Base-by-base conservation (phyloP, 2,329 filamentous ascomycete genomes). In the Camillea tinctor region DNA sequence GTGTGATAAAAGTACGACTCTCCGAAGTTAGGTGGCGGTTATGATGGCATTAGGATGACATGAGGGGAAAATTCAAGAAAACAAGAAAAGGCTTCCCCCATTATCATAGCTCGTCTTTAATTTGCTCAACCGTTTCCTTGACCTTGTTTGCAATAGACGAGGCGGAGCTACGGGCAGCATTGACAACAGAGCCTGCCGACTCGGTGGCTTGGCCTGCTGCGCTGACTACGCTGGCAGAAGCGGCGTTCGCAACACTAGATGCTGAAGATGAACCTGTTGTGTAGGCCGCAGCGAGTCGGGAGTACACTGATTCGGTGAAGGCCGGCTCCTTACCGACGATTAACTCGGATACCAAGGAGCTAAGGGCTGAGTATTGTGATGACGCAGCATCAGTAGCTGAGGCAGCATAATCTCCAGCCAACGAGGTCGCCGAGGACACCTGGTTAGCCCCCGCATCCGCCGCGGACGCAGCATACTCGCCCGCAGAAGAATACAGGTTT, bases 291-390 rank as follows among this genome's bases (percentile, higher is more conserved):
- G 85, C 84, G 13, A 96, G 81, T 55, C 89, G 85, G 56, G 80
- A 86, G 75, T 92, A 86, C 2, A 94, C 89, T 60, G 90, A 93
- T 70, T 96, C 90, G 0, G 89, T 93, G 69, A 92, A 96, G 15
- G 88, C 86, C 0, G 91, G 88, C 71, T 96, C 92, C 73, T 89
- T 92, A 56, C 90, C 92, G 49, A 83, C 77, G 15, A 96, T 80
- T 1, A 96, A 79, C 73, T 96, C 92, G 1, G 89, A 90, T 15
- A 96, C 82, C 1, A 95, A 82, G 13, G 84, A 85, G 71, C 88
- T 87, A 4, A 96, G 83, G 23, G 86, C 86, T 4, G 84, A 83
- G 66, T 91, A 93, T 68, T 92, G 88, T 53, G 83, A 80, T 5
- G 80, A 79, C 0, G 85, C 85, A 49, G 81, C 81, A 20, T 82